Base-by-base conservation (phyloP, 768 basidiomycete species). In the Tylopilus cervinicoccineus region DNA sequence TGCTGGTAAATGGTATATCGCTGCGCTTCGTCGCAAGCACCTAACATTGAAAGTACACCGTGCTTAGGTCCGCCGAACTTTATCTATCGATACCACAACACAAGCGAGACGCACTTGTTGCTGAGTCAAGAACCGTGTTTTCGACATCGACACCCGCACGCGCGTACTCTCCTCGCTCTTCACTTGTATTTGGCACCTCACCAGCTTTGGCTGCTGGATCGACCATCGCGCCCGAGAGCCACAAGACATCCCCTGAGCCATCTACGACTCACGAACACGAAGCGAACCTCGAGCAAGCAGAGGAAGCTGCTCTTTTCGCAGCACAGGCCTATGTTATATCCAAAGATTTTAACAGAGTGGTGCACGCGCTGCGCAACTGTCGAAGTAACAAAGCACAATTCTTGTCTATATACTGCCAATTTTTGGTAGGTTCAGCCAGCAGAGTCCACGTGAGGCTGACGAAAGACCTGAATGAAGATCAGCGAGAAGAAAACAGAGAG, bases 401-500 rank as follows among this genome's bases (percentile, higher is more conserved):
- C 66, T 56, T 97, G 52, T 75, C 77, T 38, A 64, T 84, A 17
- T 98, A 99, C 64, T 79, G 88, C 57, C 80, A 79, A 53, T 98
- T 86, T 65, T 73, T 99, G 65, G 96, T 96, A 64, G 74, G 86
- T 76, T 20, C 17, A 29, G 17, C 4, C 22, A 14, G 29, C 27
- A 29, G 16, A 23, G 26, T 43, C 41, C 48, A 37, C 14, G 52
- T 45, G 46, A 37, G 32, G 45, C 46, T 46, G n/a, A 51, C 17
- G 26, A 33, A 23, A 53, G 28, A 45, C 27, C 22, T 22, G 46
- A 17, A 24, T 40, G 23, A 57, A 95, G 93, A 84, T 85, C 12
- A 81, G 82, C 48, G 94, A 97, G 71, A 86, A 86, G 61, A 81
- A 80, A 55, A 83, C 89, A 1, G 77, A 87, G 58, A 77, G 87